These are phyloP conservation scores for Boletus rex-veris DNA, from an alignment of 768 basidiomycete species.

Conservation along the genomic window DNA sequence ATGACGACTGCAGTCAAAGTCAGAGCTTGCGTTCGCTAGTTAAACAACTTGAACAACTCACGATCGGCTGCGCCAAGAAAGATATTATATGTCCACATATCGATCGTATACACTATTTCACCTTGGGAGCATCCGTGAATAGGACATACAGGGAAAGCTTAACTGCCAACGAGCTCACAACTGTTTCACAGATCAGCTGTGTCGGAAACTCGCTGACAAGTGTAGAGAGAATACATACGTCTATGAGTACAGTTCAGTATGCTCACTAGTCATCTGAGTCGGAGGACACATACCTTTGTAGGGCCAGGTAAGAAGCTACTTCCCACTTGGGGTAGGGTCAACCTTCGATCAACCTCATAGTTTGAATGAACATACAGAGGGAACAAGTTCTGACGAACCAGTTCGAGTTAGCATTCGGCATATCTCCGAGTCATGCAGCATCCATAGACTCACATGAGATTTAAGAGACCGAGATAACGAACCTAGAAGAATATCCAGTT, in stretches of 20 bases:
- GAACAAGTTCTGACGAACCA: neutral
- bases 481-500: neutral
- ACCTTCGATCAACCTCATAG: neutral
- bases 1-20: neutral
- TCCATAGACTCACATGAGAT: neutral
- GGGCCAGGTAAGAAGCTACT: neutral
- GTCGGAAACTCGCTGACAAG: too few relatives aligned
- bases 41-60: neutral
- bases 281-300: neutral
- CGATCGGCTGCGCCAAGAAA: conserved; percentile 5
- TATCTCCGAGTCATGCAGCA: too few relatives aligned
- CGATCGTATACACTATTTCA: neutral
- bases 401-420: neutral
- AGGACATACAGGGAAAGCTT: too few relatives aligned
- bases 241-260: neutral
- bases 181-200: neutral
- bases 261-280: too few relatives aligned
- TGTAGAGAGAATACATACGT: neutral
- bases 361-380: conserved; percentile 1
- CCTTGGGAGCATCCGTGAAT: neutral
- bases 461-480: conserved; percentile 6
- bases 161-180: neutral
- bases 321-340: neutral
- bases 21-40: neutral
- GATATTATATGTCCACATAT: neutral